Evolutionary conservation across 805 yeast species (phyloP), one percentile per base, ranked within the genome.

Genomic region (Yamadazyma paraphyllophila): DNA sequence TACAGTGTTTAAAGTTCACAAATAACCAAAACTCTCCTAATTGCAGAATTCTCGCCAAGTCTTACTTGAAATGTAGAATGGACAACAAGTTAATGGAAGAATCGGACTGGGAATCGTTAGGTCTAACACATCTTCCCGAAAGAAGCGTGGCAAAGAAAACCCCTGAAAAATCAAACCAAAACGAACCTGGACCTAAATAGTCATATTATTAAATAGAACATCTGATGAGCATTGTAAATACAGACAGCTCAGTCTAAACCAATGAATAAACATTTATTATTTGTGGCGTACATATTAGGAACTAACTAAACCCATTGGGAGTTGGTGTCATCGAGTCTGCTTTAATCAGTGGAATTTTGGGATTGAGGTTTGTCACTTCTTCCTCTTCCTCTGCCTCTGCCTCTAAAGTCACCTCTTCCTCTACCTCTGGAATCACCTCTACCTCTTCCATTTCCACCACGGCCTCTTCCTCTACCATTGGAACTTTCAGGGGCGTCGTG

Each of bases 21-120:
- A 76, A 76, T 45, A 92, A 92, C 48, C 82, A 83, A 54, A 90
- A 92, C 63, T 92, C 97, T 3, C 86, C 90, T n/a, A 88, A 89
- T 63, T 91, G 99, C 64, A 72, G 98, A 36, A 60, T 83, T 0
- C 67, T 91, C 36, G 97, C 98, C 9, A 88, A 88, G 58, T 76
- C 73, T 25, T 92, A 92, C 60, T 68, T 92, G 44, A 77, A 80
- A 32, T 92, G 99, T 61, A 73, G 99, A 51, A 94, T 92, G 98
- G 88, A 88, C 26, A 74, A 89, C 51, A 66, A 67, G 50, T 55
- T 70, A 33, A 71, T 71, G 77, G 74, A 69, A 6, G 43, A 64
- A 41, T 61, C 69, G 5, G 70, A 65, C 20, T 71, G 76, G 77
- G 74, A 68, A 10, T 60, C 70, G n/a, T 56, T 71, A 30, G 77